These are phyloP conservation scores for Fusarium newnesense DNA, from an alignment of 2,329 filamentous ascomycete genomes.

Conservation along the genomic window DNA sequence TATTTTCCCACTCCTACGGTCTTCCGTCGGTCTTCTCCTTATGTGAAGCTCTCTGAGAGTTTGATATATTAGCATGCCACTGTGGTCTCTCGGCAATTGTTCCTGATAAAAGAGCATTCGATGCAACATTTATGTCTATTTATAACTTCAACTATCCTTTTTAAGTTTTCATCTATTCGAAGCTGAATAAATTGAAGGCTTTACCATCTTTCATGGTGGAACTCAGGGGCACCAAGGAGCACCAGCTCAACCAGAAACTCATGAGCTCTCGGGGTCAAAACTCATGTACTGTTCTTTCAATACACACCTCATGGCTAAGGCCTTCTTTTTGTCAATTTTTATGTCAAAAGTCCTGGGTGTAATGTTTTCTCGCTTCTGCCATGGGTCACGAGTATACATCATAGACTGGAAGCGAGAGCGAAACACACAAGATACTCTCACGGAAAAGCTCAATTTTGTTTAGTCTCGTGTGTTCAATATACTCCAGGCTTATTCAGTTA, in stretches of 20 bases:
- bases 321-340: rapidly evolving
- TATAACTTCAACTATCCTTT: not conserved
- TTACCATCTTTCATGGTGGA: not conserved
- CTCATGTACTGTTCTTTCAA: not conserved
- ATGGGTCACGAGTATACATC: not conserved
- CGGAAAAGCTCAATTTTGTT: not conserved
- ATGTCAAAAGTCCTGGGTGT: not conserved
- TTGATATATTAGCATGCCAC: not conserved
- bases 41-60: not conserved
- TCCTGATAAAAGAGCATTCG: not conserved
- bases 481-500: not conserved
- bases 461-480: not conserved
- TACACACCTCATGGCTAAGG: rapidly evolving
- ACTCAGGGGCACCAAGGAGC: not conserved
- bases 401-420: not conserved
- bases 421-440: not conserved
- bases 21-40: not conserved
- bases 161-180: too few relatives aligned
- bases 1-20: not conserved
- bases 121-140: too few relatives aligned
- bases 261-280: not conserved
- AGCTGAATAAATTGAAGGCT: not conserved
- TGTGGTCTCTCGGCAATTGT: too few relatives aligned
- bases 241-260: not conserved
- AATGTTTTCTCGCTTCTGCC: not conserved